Base-by-base conservation (phyloP, 2,329 filamentous ascomycete genomes). In the Fonsecaea pedrosoi region DNA sequence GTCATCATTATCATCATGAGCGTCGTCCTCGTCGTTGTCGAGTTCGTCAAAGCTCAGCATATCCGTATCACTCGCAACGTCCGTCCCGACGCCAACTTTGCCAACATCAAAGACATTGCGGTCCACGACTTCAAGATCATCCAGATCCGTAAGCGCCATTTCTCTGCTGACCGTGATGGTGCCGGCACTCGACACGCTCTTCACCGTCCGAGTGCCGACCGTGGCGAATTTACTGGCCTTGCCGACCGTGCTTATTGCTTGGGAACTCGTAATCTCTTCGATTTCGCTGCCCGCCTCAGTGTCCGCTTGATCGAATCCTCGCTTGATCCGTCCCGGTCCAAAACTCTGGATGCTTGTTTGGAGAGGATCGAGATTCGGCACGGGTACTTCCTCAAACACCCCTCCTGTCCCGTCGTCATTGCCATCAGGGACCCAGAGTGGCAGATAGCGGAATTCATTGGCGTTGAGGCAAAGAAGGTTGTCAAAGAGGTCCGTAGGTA, bases 401-500 rank as follows among this genome's bases (percentile, higher is more conserved):
- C 80, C 82, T 2, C 83, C 84, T 0, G 78, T 80, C 0, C 78
- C 84, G 63, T 86, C 84, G 64, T 86, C 84, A 57, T 85, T 81
- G 35, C 82, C 76, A 1, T 84, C 89, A 3, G 85, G 88, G 0
- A 87, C 88, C 87, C 87, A 91, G 3, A 90, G 78, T 0, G 89
- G 88, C 2, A 91, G 79, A 69, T 83, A 90, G 64, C 85, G 85
- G 70, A 86, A 83, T 76, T 91, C 89, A 1, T 84, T 78, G 3
- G 86, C 81, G 0, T 78, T 77, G 1, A 91, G 80, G 4, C 80
- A 82, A 0, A 88, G 80, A 0, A 89, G 75, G 1, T 75, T 80
- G 57, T 82, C 78, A 10, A 78, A 78, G 0, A 70, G 58, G 35
- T 69, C 53, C 13, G 64, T 67, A 2, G 65, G 68, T 6, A 71